phyloP scores from a whole-genome alignment of 352 stramenopile species.

The Pythium myriotylum region DNA sequence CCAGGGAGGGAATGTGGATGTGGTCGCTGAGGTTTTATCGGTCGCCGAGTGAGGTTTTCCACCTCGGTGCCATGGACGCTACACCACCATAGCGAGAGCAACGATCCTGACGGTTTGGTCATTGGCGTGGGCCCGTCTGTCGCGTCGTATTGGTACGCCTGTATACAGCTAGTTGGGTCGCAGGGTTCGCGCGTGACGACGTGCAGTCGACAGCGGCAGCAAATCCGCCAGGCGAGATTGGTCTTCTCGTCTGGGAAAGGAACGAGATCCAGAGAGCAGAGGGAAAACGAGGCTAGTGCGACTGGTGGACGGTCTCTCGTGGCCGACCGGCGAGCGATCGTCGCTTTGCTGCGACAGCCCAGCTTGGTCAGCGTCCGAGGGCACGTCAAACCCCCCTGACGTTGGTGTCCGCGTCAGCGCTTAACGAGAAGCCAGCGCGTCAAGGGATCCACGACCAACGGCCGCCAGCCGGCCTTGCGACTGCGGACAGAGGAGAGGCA shows the following conservation, averaged over 20 bases:
- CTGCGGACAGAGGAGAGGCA: no score
- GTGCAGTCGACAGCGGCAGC: no score
- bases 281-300: no score
- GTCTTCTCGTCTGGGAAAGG: no score
- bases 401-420: constrained; percentile 4
- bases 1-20: no score
- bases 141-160: constrained; percentile 1
- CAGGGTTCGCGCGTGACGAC: background rate
- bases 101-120: background rate
- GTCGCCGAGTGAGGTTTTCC: background rate
- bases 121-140: background rate
- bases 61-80: background rate
- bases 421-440: background rate
- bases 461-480: background rate
- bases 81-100: background rate
- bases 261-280: no score
- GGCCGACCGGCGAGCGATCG: no score
- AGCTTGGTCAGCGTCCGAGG: no score
- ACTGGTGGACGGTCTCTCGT: no score
- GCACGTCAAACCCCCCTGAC: background rate
- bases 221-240: no score
- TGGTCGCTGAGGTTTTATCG: background rate
- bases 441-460: constrained; percentile 9
- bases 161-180: background rate
- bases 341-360: no score